Conservation (phyloP, 108 stramenopile species). For the Conticribra guillardii region DNA sequence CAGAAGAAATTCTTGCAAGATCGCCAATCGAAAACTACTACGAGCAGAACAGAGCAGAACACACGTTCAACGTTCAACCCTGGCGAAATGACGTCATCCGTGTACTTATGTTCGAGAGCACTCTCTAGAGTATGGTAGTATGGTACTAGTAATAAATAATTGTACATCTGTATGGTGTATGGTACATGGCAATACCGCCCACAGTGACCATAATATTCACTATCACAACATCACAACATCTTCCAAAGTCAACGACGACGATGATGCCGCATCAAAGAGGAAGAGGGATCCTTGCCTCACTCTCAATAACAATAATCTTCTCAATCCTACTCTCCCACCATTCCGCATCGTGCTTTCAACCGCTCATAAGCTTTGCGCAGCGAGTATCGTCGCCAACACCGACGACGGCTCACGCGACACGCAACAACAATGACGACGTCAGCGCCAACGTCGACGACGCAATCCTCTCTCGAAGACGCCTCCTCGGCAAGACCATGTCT, state of each 20-base stretch:
- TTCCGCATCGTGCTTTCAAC: not conserved
- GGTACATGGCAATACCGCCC: no score
- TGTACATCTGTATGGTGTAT: no score
- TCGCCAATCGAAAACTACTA: no score
- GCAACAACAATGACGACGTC: not conserved
- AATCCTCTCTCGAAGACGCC: constrained; percentile 14
- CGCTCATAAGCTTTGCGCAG: not conserved
- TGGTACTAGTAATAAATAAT: no score
- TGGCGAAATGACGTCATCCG: no score
- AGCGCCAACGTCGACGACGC: not conserved
- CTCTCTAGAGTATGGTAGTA: no score
- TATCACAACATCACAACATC: no score
- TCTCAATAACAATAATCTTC: not conserved
- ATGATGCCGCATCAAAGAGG: not conserved
- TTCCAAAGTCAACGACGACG: not conserved
- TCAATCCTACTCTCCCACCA: not conserved
- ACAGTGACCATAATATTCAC: no score
- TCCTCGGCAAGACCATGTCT: not conserved
- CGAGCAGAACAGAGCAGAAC: no score
- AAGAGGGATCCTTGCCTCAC: not conserved
- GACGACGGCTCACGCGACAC: not conserved
- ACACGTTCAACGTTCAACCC: no score
- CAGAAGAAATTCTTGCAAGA: no score
- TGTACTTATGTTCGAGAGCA: no score
- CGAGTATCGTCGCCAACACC: not conserved